phyloP scores from a whole-genome alignment of 495 filamentous ascomycete species.

The Darksidea phi region DNA sequence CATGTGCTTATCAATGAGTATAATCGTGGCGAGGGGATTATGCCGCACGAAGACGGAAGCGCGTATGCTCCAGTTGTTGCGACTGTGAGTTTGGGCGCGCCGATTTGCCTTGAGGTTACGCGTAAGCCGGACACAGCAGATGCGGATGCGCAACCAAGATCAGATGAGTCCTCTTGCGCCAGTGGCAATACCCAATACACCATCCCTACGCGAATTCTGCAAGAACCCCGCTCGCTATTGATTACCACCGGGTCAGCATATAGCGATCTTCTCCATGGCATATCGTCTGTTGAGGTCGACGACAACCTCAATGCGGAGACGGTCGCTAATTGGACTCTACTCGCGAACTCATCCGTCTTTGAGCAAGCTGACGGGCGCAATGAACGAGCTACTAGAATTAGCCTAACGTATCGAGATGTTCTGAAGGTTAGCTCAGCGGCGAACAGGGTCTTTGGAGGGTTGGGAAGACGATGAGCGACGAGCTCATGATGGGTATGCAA shows the following conservation, averaged over 20 bases:
- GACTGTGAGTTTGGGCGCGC: constrained; percentile 79
- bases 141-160: too few relatives aligned
- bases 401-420: constrained; percentile 92
- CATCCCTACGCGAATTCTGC: constrained; percentile 66
- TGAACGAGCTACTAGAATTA: constrained; percentile 67
- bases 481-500: neutral
- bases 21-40: constrained; percentile 81
- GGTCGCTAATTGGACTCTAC: constrained; percentile 79
- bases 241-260: constrained; percentile 43
- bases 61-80: constrained; percentile 87
- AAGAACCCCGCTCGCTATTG: constrained; percentile 66
- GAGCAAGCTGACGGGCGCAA: constrained; percentile 52
- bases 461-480: constrained; percentile 9
- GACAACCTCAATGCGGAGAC: constrained; percentile 46
- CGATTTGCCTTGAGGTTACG: constrained; percentile 76
- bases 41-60: constrained; percentile 90
- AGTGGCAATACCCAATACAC: neutral
- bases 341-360: constrained; percentile 59
- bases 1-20: constrained; percentile 97
- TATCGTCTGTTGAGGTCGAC: constrained; percentile 42
- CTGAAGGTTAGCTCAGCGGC: constrained; percentile 78
- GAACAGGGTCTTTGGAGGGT: constrained; percentile 38
- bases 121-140: constrained; percentile 52
- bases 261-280: constrained; percentile 44
- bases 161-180: neutral